A percentile compares a stretch with the other conserved stretches of the same genome.
Evolutionary conservation across 2,329 filamentous ascomycete genomes (phyloP).

Genomic region (Cadophora luteo-olivacea): DNA sequence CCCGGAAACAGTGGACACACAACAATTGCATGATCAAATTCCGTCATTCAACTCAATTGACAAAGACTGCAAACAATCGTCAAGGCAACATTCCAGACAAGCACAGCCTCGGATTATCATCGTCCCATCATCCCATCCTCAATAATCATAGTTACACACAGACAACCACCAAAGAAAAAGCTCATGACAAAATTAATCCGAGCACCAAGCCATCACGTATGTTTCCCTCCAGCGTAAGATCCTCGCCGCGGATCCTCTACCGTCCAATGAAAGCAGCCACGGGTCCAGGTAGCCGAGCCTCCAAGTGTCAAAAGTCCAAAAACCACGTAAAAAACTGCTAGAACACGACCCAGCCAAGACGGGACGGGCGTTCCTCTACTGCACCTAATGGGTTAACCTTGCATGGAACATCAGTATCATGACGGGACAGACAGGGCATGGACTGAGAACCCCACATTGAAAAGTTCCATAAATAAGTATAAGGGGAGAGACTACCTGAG

Average conservation of each 20-base stretch:
- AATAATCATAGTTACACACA: not conserved
- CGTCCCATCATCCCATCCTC: not conserved
- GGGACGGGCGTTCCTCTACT: conserved; percentile 1
- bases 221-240: not conserved
- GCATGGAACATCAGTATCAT: not conserved
- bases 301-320: not conserved
- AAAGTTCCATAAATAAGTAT: not conserved
- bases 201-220: not conserved
- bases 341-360: conserved; percentile 1
- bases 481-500: not conserved
- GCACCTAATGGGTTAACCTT: not conserved
- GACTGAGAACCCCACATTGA: not conserved
- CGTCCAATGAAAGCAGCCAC: conserved; percentile 7
- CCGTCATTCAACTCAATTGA: not conserved
- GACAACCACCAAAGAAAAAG: not conserved
- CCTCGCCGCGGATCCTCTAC: not conserved
- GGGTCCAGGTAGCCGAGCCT: not conserved
- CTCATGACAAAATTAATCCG: not conserved
- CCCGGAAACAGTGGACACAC: not conserved
- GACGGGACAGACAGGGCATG: too few species aligned
- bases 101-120: not conserved
- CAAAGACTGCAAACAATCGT: not conserved
- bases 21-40: not conserved
- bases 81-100: not conserved
- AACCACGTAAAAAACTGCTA: not conserved